Percentiles rank a stretch among this genome's conserved stretches.
Evolutionary conservation across 306 rosid genomes (phyloP).

Genomic region (Quercus bicolor): DNA sequence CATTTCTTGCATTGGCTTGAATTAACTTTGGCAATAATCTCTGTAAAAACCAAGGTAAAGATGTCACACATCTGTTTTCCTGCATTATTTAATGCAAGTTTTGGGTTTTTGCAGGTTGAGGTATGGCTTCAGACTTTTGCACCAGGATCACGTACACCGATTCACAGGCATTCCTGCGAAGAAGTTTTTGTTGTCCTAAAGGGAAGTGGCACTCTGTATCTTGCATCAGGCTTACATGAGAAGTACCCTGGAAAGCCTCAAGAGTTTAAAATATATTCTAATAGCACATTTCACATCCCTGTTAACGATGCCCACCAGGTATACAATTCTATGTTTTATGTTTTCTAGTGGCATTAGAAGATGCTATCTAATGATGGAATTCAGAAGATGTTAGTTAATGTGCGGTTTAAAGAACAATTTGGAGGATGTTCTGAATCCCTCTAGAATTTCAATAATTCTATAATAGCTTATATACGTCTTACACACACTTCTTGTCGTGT

Average conservation of each 20-base stretch:
- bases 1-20: background rate
- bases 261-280: no score
- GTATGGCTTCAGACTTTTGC: slow-evolving; percentile 92
- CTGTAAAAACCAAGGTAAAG: slow-evolving; percentile 11
- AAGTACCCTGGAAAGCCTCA: no score
- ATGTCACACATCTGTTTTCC: background rate
- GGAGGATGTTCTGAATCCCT: slow-evolving; percentile 77
- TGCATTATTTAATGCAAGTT: slow-evolving; percentile 3
- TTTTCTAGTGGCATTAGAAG: no score
- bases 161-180: slow-evolving; percentile 94
- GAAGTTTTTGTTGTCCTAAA: slow-evolving; percentile 79
- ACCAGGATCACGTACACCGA: slow-evolving; percentile 79
- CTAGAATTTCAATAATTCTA: slow-evolving; percentile 21
- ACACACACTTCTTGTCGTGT: no score
- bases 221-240: slow-evolving; percentile 37
- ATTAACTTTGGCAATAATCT: background rate
- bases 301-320: no score
- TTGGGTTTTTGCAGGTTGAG: slow-evolving; percentile 57
- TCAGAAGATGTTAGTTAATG: slow-evolving; percentile 68
- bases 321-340: no score
- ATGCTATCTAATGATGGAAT: slow-evolving; percentile 18
- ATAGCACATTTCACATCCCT: no score
- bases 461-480: no score
- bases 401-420: slow-evolving; percentile 52
- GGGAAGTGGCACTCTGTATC: slow-evolving; percentile 86